Percentiles rank a stretch among this genome's conserved stretches.
Evolutionary conservation across 768 basidiomycete genomes (phyloP).

Genomic region (Russula brevipes): DNA sequence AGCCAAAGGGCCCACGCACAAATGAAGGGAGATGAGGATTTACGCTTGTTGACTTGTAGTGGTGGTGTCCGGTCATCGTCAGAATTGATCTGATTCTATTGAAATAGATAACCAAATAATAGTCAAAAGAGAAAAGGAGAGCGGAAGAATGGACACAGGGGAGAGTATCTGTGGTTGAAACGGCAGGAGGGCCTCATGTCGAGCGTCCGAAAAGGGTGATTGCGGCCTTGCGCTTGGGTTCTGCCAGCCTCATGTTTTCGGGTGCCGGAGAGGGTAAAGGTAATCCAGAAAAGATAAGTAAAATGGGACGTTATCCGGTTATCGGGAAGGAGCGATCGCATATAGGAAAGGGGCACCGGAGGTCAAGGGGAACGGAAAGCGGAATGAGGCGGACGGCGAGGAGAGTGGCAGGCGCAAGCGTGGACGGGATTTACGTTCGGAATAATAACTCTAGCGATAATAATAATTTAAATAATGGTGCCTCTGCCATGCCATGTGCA

Average conservation of each 20-base stretch:
- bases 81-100: too few species aligned
- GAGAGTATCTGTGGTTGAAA: not conserved
- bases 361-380: not conserved
- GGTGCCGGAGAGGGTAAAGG: slow-evolving; percentile 4
- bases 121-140: not conserved
- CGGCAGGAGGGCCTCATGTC: slow-evolving; percentile 12
- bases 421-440: slow-evolving; percentile 21
- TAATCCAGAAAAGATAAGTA: not conserved
- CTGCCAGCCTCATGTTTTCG: slow-evolving; percentile 20
- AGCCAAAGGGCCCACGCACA: not conserved
- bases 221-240: slow-evolving; percentile 21
- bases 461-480: not conserved
- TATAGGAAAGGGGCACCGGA: slow-evolving; percentile 15
- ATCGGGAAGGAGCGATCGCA: slow-evolving; percentile 14
- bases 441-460: not conserved
- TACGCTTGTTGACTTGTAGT: not conserved
- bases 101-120: not conserved
- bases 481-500: slow-evolving; percentile 22
- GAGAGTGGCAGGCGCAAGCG: slow-evolving; percentile 13
- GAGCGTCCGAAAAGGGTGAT: slow-evolving; percentile 12
- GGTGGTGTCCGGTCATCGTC: not conserved
- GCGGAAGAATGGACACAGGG: slow-evolving; percentile 1
- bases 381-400: not conserved
- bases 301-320: not conserved
- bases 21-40: slow-evolving; percentile 10